Conservation (phyloP, 176 grass and related monocot species). For the Oryza meridionalis region DNA sequence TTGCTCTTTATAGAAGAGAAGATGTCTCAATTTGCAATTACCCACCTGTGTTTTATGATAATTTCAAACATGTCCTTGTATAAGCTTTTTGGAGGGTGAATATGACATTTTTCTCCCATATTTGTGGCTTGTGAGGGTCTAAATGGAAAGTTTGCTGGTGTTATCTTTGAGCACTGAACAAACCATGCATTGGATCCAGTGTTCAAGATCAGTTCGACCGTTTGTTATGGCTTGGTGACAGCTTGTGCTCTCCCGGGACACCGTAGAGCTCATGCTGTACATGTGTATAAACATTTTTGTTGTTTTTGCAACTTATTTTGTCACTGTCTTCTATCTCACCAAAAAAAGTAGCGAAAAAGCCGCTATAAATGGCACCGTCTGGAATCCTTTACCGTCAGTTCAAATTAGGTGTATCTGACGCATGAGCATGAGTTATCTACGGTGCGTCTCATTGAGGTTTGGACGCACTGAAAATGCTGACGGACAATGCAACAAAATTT, state of each 20-base stretch:
- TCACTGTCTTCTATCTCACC: neutral
- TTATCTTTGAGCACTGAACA: neutral
- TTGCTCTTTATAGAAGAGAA: neutral
- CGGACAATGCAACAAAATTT: neutral
- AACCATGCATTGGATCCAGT: neutral
- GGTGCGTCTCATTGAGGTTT: neutral
- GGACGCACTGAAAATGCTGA: neutral
- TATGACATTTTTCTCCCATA: neutral
- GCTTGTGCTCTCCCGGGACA: neutral
- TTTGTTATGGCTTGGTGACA: constrained; percentile 22
- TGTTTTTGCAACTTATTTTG: constrained; percentile 41
- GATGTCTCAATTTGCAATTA: neutral
- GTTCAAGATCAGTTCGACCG: neutral
- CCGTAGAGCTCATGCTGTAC: neutral
- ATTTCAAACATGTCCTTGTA: neutral
- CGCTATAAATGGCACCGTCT: no score
- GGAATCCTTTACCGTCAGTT: neutral
- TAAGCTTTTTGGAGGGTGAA: neutral
- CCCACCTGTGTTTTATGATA: neutral
- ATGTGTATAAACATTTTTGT: neutral
- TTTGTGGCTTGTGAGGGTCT: neutral
- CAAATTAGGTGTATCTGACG: neutral
- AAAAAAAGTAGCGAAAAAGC: neutral
- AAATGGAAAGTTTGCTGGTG: neutral
- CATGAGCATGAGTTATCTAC: neutral